These are phyloP conservation scores for Fusarium praegraminearum DNA, from an alignment of 2,329 filamentous ascomycete genomes.

Conservation along the genomic window DNA sequence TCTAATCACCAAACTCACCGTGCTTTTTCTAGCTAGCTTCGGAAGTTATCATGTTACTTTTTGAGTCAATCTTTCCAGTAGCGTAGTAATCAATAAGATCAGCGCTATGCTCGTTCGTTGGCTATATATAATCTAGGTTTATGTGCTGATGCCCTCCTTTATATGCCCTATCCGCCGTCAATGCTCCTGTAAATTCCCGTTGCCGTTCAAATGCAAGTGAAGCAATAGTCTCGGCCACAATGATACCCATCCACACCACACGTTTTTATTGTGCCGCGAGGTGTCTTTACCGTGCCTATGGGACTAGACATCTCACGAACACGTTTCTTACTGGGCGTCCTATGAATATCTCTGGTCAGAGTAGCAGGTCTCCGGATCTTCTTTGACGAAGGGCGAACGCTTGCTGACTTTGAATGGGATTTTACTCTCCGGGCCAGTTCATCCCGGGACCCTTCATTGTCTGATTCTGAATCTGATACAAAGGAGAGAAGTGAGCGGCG, in stretches of 20 bases:
- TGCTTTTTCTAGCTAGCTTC: conserved; percentile 28
- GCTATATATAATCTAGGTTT: conserved; percentile 3
- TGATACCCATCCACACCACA: conserved; percentile 68
- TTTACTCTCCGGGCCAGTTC: conserved; percentile 43
- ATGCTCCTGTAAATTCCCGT: not conserved
- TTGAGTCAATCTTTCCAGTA: conserved; percentile 45
- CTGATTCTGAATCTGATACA: conserved; percentile 57
- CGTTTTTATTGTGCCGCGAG: conserved; percentile 61
- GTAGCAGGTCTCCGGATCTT: conserved; percentile 49
- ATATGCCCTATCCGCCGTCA: not conserved
- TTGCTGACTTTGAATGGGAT: conserved; percentile 32
- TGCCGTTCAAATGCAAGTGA: conserved; percentile 61
- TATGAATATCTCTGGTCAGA: conserved; percentile 47
- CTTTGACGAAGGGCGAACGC: conserved; percentile 29
- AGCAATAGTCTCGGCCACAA: conserved; percentile 71
- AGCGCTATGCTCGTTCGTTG: conserved; percentile 28
- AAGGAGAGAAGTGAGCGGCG: conserved; percentile 58
- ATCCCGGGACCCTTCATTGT: conserved; percentile 56
- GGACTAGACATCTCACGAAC: conserved; percentile 39
- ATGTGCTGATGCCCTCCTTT: not conserved
- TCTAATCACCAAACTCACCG: conserved; percentile 40
- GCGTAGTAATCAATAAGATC: conserved; percentile 43
- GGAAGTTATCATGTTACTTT: conserved; percentile 34
- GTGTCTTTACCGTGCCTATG: conserved; percentile 55
- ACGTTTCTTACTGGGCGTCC: conserved; percentile 46